Conservation (phyloP, 129 eudicot genomes). For the Helichrysum umbraculigerum region DNA sequence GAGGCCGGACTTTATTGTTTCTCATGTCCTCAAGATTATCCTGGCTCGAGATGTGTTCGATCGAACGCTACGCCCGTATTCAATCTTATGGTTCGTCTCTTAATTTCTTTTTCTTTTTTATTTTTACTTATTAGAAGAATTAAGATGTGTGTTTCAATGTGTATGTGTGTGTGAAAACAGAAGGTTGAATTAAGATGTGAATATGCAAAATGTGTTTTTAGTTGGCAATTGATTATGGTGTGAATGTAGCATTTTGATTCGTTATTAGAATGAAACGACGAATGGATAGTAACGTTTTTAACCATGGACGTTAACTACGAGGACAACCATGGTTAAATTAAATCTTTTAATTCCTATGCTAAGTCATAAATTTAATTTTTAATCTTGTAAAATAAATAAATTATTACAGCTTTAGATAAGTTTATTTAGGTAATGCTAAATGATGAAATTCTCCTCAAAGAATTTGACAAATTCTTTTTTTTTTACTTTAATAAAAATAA, state of each 20-base stretch:
- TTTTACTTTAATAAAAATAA: too few relatives aligned
- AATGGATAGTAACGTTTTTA: conserved; percentile 10
- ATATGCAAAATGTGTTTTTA: background rate
- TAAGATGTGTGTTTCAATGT: conserved; percentile 7
- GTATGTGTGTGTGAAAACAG: conserved; percentile 29
- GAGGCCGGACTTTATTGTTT: conserved; percentile 64
- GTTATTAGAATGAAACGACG: background rate
- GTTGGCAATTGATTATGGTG: background rate
- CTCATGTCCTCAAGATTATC: conserved; percentile 53
- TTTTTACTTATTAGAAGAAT: background rate
- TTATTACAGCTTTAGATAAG: too few relatives aligned
- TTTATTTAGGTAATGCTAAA: background rate
- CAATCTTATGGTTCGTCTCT: conserved; percentile 47
- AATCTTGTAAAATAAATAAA: background rate
- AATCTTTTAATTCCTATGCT: background rate
- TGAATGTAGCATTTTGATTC: background rate
- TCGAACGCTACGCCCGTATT: conserved; percentile 55
- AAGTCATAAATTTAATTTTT: conserved; percentile 10
- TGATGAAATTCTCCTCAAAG: background rate
- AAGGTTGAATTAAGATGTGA: conserved; percentile 2
- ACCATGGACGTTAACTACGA: conserved; percentile 28
- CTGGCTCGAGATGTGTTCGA: conserved; percentile 65
- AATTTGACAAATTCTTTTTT: background rate
- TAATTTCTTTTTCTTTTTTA: background rate
- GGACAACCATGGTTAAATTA: conserved; percentile 7